A percentile compares a stretch with the other conserved stretches of the same genome.
These are phyloP conservation scores for Dittrichia graveolens DNA, from an alignment of 129 eudicot species.

Conservation along the genomic window DNA sequence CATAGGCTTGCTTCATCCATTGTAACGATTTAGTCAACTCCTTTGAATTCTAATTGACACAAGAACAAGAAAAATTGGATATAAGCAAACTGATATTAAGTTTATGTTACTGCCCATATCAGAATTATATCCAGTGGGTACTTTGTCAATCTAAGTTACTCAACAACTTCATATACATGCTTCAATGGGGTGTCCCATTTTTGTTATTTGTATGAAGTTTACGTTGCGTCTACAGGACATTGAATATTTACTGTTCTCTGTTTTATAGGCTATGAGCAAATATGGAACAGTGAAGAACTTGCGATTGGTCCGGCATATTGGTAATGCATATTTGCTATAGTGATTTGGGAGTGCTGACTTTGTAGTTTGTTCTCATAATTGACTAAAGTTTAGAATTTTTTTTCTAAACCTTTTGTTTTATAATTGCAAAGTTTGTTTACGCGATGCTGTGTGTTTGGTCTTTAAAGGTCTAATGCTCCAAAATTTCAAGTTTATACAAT, in stretches of 20 bases:
- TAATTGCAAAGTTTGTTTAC: constrained; percentile 3
- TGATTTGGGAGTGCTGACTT: neutral
- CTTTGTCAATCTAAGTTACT: constrained; percentile 5
- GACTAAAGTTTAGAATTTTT: neutral
- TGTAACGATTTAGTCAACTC: neutral
- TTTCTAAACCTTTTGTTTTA: neutral
- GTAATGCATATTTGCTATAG: constrained; percentile 33
- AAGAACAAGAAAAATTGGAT: neutral
- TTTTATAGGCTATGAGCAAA: constrained; percentile 76
- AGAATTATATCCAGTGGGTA: constrained; percentile 4
- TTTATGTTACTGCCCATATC: constrained; percentile 1
- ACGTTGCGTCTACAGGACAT: neutral
- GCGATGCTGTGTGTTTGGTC: constrained; percentile 1
- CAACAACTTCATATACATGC: neutral
- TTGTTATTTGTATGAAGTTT: constrained; percentile 15
- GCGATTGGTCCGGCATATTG: constrained; percentile 85
- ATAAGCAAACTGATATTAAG: neutral
- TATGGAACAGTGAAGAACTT: constrained; percentile 83
- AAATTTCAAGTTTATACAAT: neutral
- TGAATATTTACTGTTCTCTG: constrained; percentile 17
- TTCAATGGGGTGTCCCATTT: constrained; percentile 6
- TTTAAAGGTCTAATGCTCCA: neutral
- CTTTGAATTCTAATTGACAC: neutral
- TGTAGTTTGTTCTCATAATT: neutral
- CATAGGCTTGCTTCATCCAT: neutral